These are phyloP conservation scores for Lophiotrema nucula DNA, from an alignment of 495 filamentous ascomycete species.

Conservation along the genomic window DNA sequence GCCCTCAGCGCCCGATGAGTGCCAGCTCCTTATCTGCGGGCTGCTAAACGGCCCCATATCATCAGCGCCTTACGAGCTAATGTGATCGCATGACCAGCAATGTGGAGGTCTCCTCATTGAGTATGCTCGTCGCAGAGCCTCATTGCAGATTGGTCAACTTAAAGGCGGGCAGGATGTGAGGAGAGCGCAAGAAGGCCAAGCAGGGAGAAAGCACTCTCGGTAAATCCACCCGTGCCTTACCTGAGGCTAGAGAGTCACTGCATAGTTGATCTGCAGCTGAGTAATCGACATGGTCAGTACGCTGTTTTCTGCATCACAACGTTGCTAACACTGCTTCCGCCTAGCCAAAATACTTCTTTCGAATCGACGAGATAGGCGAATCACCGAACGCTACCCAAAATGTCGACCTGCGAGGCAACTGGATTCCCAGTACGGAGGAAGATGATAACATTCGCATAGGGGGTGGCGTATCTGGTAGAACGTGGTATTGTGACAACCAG, in stretches of 20 bases:
- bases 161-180: constrained; percentile 14
- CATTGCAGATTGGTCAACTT: constrained; percentile 6
- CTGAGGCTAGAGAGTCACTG: neutral
- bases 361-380: constrained; percentile 28
- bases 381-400: neutral
- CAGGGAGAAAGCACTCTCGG: neutral
- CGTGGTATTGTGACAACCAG: constrained; percentile 16
- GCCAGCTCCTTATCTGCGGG: constrained; percentile 25
- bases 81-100: constrained; percentile 19
- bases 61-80: constrained; percentile 17
- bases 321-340: neutral
- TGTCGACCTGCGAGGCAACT: constrained; percentile 1
- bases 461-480: constrained; percentile 8
- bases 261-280: neutral
- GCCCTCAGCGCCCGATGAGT: constrained; percentile 1
- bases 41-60: constrained; percentile 14
- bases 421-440: constrained; percentile 17
- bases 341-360: constrained; percentile 20
- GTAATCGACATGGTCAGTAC: constrained; percentile 19
- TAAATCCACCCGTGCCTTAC: neutral
- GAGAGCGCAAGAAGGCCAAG: neutral
- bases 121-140: constrained; percentile 17
- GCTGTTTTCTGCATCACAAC: no score
- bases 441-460: constrained; percentile 1
- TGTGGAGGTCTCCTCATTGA: constrained; percentile 1